Conservation (phyloP, 805 yeast species). For the Clavispora asparagi region DNA sequence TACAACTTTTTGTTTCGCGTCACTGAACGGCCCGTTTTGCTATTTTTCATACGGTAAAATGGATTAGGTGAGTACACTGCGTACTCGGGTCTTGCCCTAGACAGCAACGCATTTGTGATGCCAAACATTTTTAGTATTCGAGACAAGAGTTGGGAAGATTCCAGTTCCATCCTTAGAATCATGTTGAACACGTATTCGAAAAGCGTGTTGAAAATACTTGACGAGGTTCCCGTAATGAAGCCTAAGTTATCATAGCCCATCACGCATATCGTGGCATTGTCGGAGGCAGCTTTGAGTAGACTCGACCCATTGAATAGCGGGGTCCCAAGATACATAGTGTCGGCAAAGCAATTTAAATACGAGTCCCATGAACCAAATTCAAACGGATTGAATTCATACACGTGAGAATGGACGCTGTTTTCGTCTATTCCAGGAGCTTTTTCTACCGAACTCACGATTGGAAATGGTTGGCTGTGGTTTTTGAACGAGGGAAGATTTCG, state of each 20-base stretch:
- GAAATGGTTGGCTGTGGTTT: slow-evolving; percentile 43
- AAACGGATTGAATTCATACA: slow-evolving; percentile 58
- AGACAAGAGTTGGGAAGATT: slow-evolving; percentile 7
- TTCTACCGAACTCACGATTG: slow-evolving; percentile 38
- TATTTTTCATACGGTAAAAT: slow-evolving; percentile 31
- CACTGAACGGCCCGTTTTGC: slow-evolving; percentile 13
- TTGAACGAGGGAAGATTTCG: slow-evolving; percentile 29
- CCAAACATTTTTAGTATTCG: slow-evolving; percentile 11
- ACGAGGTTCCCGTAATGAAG: slow-evolving; percentile 58
- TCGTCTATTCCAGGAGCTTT: slow-evolving; percentile 30
- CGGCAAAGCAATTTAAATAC: slow-evolving; percentile 40
- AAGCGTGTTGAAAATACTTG: slow-evolving; percentile 51
- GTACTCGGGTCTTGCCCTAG: slow-evolving; percentile 41
- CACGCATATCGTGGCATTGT: slow-evolving; percentile 35
- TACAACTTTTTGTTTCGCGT: slow-evolving; percentile 19
- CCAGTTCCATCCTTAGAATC: slow-evolving; percentile 15
- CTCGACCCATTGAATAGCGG: slow-evolving; percentile 40
- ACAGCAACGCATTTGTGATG: slow-evolving; percentile 3
- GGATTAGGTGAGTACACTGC: slow-evolving; percentile 63
- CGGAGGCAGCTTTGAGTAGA: slow-evolving; percentile 14
- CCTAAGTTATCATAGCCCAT: slow-evolving; percentile 55
- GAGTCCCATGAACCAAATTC: slow-evolving; percentile 70
- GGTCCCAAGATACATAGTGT: slow-evolving; percentile 52
- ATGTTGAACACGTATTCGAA: slow-evolving; percentile 44
- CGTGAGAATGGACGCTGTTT: slow-evolving; percentile 33